Evolutionary conservation across 202 grass and related monocot genomes (phyloP).

Genomic region (Zizania palustris): DNA sequence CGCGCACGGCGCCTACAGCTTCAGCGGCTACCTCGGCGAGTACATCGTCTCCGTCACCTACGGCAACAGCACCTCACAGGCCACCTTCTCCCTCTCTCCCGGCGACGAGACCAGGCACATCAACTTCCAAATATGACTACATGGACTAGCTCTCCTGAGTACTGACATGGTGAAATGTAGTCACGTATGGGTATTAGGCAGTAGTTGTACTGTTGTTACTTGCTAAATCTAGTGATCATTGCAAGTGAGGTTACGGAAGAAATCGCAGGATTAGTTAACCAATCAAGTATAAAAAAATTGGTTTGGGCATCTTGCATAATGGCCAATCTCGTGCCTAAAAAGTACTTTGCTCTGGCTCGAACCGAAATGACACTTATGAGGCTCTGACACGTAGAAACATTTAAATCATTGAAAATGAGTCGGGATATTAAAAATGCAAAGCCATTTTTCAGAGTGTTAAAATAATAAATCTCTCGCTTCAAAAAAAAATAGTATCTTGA

Average conservation of each 20-base stretch:
- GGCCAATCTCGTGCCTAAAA: background rate
- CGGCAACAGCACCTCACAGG: constrained; percentile 56
- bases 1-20: constrained; percentile 75
- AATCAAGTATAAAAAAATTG: background rate
- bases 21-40: constrained; percentile 76
- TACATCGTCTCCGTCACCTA: constrained; percentile 60
- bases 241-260: background rate
- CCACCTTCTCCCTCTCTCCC: constrained; percentile 63
- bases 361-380: too few relatives aligned
- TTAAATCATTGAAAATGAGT: too few relatives aligned
- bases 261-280: background rate
- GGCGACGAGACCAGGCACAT: constrained; percentile 86
- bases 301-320: background rate
- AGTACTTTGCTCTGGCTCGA: too few relatives aligned
- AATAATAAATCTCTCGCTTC: too few relatives aligned
- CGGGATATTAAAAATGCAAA: too few relatives aligned
- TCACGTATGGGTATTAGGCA: background rate
- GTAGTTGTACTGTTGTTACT: background rate
- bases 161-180: background rate
- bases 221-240: background rate
- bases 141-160: background rate
- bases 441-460: too few relatives aligned
- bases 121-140: constrained; percentile 67
- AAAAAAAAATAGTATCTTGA: too few relatives aligned
- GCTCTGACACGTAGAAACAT: too few relatives aligned